phyloP scores from a whole-genome alignment of 805 yeast genomes.

The Allodekkera sacchari region DNA sequence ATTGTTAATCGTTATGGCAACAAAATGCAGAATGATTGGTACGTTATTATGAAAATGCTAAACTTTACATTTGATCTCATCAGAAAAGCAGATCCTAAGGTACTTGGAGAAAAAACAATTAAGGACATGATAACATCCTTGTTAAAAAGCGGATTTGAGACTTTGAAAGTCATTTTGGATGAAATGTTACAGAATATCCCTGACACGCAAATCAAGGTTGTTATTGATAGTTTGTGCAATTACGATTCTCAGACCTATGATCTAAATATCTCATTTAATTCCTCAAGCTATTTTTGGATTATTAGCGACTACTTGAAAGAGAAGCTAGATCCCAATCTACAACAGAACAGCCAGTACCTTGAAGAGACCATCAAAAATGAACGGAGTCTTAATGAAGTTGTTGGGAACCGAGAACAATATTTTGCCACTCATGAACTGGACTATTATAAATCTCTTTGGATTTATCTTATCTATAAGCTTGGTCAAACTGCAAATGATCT shows the following conservation, averaged over 20 bases:
- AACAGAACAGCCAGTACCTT: no score
- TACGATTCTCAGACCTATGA: constrained; percentile 69
- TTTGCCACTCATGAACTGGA: constrained; percentile 14
- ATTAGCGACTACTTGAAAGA: constrained; percentile 68
- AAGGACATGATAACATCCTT: constrained; percentile 43
- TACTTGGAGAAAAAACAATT: constrained; percentile 25
- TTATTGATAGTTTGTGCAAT: constrained; percentile 64
- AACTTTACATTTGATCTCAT: constrained; percentile 48
- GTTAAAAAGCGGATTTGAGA: constrained; percentile 66
- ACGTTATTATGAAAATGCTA: constrained; percentile 52
- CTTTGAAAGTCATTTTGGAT: constrained; percentile 74
- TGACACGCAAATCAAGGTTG: constrained; percentile 45
- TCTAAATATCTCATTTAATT: constrained; percentile 81
- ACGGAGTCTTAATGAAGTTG: constrained; percentile 11
- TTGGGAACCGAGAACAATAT: constrained; percentile 6
- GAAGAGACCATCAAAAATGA: constrained; percentile 14
- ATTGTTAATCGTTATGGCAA: constrained; percentile 76
- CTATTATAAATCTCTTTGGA: constrained; percentile 43
- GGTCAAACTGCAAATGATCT: constrained; percentile 56
- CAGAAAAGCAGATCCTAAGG: constrained; percentile 13
- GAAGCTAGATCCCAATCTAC: constrained; percentile 15
- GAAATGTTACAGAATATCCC: constrained; percentile 78
- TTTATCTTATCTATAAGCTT: constrained; percentile 52
- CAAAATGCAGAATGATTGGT: constrained; percentile 55
- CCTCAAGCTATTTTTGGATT: constrained; percentile 88